A percentile compares a stretch with the other conserved stretches of the same genome.
These are phyloP conservation scores for Ascoidea rubescens DNA, from an alignment of 805 yeast genomes.

Conservation along the genomic window DNA sequence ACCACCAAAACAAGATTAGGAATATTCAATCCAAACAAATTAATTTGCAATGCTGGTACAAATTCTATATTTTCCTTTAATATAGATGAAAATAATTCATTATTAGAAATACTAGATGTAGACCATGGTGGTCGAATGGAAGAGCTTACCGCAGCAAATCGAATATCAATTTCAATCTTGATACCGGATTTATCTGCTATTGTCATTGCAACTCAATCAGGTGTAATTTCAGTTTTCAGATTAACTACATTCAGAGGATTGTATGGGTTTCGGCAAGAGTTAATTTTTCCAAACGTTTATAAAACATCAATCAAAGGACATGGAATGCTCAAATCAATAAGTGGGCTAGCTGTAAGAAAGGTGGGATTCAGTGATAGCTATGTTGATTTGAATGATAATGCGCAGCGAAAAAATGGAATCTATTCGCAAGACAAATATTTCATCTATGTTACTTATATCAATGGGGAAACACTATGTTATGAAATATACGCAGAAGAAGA, in stretches of 20 bases:
- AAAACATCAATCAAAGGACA: not conserved
- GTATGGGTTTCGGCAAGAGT: constrained; percentile 26
- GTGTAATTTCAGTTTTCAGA: constrained; percentile 19
- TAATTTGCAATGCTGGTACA: constrained; percentile 35
- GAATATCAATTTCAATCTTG: constrained; percentile 17
- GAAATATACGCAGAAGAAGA: not conserved
- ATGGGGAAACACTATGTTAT: not conserved
- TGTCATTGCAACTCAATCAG: constrained; percentile 20
- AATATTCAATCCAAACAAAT: constrained; percentile 27
- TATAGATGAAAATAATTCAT: not conserved
- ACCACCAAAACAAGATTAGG: constrained; percentile 32
- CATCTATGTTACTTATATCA: not conserved
- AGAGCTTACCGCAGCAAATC: constrained; percentile 7
- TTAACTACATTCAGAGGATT: constrained; percentile 21
- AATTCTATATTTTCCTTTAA: constrained; percentile 25
- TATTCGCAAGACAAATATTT: not conserved
- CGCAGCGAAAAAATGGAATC: too few species aligned
- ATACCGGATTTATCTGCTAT: constrained; percentile 21
- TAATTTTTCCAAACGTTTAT: constrained; percentile 19
- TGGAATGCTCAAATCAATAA: not conserved
- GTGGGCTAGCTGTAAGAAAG: not conserved
- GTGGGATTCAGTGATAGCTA: not conserved
- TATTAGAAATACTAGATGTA: not conserved
- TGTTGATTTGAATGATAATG: too few species aligned
- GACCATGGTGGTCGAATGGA: not conserved